A percentile compares a stretch with the other conserved stretches of the same genome.
These are phyloP conservation scores for Rhodotorula sp. DNA, from an alignment of 1,284 basidiomycete genomes.

Conservation along the genomic window DNA sequence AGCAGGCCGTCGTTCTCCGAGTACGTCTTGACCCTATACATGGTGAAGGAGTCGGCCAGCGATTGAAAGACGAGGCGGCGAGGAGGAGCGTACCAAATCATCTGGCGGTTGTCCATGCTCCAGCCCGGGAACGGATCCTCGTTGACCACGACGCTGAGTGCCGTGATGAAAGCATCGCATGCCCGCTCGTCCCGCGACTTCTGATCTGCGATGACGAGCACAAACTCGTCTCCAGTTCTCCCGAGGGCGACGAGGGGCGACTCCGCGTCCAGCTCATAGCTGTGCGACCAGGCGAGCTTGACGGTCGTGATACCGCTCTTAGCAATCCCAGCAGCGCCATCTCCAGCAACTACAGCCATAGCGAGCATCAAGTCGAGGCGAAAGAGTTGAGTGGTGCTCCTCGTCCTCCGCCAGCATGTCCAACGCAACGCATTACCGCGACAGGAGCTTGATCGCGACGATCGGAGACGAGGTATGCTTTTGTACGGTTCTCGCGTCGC, in stretches of 20 bases:
- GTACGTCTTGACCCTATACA: constrained; percentile 31
- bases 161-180: neutral
- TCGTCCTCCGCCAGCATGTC: neutral
- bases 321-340: neutral
- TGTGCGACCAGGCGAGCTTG: neutral
- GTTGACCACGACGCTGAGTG: constrained; percentile 13
- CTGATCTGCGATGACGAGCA: constrained; percentile 1
- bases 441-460: constrained; percentile 81
- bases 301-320: constrained; percentile 1
- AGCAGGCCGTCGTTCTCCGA: constrained; percentile 29
- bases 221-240: neutral
- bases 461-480: constrained; percentile 83
- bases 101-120: constrained; percentile 16
- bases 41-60: too few species aligned
- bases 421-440: constrained; percentile 51
- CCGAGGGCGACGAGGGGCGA: constrained; percentile 9
- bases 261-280: neutral
- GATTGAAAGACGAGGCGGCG: neutral
- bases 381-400: too few species aligned
- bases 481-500: neutral
- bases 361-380: neutral
- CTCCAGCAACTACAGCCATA: too few species aligned
- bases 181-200: neutral
- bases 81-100: constrained; percentile 17
- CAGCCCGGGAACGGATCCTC: constrained; percentile 33